phyloP scores from a whole-genome alignment of 768 basidiomycete genomes.

The Glaciozyma antarctica region DNA sequence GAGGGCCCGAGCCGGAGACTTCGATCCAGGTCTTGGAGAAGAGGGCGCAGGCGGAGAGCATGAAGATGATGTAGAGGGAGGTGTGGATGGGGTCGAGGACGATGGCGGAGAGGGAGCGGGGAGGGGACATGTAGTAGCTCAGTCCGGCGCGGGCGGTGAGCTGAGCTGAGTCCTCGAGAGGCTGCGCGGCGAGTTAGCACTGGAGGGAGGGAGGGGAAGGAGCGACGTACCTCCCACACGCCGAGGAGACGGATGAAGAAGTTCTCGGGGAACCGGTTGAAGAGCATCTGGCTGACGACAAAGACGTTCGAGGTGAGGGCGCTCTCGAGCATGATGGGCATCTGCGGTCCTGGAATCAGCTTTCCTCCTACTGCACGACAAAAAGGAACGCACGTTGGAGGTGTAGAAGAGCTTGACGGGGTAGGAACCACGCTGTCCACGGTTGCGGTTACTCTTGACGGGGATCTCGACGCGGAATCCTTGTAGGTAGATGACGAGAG shows the following conservation, averaged over 20 bases:
- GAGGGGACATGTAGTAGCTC: constrained; percentile 95
- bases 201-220: background rate
- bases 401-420: constrained; percentile 99
- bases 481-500: constrained; percentile 92
- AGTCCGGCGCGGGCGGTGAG: constrained; percentile 81
- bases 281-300: constrained; percentile 93
- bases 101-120: constrained; percentile 81
- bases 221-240: constrained; percentile 79
- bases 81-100: constrained; percentile 92
- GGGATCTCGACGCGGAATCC: constrained; percentile 98
- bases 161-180: constrained; percentile 86
- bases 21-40: constrained; percentile 99
- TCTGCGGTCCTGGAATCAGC: background rate
- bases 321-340: constrained; percentile 82
- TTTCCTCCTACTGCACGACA: background rate
- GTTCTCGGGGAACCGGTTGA: constrained; percentile 80
- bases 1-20: constrained; percentile 86
- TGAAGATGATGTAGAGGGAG: constrained; percentile 78
- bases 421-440: constrained; percentile 90
- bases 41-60: constrained; percentile 84
- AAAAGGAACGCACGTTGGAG: constrained; percentile 49
- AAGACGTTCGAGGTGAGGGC: constrained; percentile 90
- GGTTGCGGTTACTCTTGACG: constrained; percentile 89
- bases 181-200: constrained; percentile 45
- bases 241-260: constrained; percentile 81